Base-by-base conservation (phyloP, 2,329 filamentous ascomycete species). In the Fusarium palustre region DNA sequence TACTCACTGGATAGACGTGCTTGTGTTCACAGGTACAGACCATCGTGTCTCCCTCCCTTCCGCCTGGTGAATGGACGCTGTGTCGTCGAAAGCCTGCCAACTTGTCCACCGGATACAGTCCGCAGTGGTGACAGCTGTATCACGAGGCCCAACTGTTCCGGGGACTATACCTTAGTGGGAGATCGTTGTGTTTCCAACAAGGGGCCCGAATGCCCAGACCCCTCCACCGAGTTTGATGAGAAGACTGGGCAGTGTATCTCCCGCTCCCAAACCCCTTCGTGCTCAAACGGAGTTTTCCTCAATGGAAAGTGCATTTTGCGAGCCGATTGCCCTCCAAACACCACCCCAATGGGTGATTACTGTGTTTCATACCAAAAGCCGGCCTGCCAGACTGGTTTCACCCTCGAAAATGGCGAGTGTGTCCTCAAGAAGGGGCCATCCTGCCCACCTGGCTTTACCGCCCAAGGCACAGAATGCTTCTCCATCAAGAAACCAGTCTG, bases 301-400 rank as follows among this genome's bases (percentile, higher is more conserved):
- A 42, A 42, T 2, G 50, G 50, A 15, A 54, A 54, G 20, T 54
- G 50, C 3, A 3, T 34, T 34, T 4, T 43, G 10, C 28, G 7
- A 42, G 50, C 50, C 0, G 28, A 54, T 20, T 54, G 50, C 4
- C 50, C 50, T 33, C 50, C 38, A 15, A 33, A 43, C 38, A 18
- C 15, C 28, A 54, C 15, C 12, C 50, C 50, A 8, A 54, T 54
- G 50, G 38, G 50, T 3, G 50, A 43, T 20, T 54, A 54, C 38
- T 54, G 50, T 54, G 50, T 54, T 20, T 34, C 28, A 33, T 54
- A 54, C 28, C 50, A 43, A 7, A 54, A 43, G 11, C 50, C 50
- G 0, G 11, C 11, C 8, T 54, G 50, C 1, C 16, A 12, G 2
- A 28, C 16, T 25, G 50, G 50, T 5, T 54, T 33, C 38, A 54